Conservation (phyloP, 78 protist species). For the Salpingoeca rosetta region DNA sequence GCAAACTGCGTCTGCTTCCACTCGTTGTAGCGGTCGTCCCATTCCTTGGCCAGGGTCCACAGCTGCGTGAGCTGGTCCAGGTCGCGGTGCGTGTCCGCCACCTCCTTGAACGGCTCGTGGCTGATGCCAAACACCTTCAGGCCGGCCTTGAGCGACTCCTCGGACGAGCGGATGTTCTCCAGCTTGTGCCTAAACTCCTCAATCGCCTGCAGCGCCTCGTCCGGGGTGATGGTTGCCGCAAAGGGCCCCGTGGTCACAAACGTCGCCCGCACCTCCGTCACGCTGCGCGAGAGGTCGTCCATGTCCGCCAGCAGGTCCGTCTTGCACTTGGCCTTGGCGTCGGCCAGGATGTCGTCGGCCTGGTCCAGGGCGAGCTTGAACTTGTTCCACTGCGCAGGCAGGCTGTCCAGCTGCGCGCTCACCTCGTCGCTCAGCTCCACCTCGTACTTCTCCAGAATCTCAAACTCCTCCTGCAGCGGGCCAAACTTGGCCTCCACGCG, state of each 20-base stretch:
- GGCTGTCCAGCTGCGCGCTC: not conserved
- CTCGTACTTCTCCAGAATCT: conserved; percentile 28
- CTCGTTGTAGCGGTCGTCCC: conserved; percentile 10
- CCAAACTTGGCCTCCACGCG: conserved; percentile 36
- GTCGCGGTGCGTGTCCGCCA: conserved; percentile 15
- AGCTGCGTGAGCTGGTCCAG: conserved; percentile 32
- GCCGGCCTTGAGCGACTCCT: conserved; percentile 29
- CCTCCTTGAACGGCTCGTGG: conserved; percentile 19
- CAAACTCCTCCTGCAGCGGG: conserved; percentile 44
- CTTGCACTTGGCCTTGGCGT: conserved; percentile 32
- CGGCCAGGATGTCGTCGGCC: conserved; percentile 4
- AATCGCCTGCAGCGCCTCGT: conserved; percentile 13
- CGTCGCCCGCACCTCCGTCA: conserved; percentile 7
- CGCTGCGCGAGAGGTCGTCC: conserved; percentile 11
- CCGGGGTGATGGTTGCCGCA: not conserved
- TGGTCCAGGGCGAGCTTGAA: conserved; percentile 14
- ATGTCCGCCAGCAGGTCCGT: conserved; percentile 7
- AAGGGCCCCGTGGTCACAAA: conserved; percentile 39
- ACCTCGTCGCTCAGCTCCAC: conserved; percentile 23
- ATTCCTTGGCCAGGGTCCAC: conserved; percentile 49
- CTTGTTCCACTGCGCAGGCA: not conserved
- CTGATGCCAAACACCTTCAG: conserved; percentile 47
- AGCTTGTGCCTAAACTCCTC: conserved; percentile 12
- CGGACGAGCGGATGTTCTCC: not conserved
- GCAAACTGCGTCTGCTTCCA: conserved; percentile 39